Percentiles rank a stretch among this genome's conserved stretches.
Conservation (phyloP, 345 rosid species). For the Theobroma cacao region DNA sequence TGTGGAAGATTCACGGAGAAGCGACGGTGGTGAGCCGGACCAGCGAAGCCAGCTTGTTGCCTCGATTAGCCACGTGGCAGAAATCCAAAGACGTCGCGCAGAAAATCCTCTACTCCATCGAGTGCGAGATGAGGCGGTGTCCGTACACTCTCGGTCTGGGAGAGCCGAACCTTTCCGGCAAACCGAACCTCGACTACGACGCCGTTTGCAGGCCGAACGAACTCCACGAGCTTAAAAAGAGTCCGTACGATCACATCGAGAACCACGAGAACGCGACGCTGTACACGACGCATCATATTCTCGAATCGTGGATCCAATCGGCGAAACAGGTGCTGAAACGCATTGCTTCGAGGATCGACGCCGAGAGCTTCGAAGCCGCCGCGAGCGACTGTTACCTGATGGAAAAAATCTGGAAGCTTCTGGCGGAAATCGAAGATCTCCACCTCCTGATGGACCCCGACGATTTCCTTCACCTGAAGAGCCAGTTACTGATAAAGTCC, state of each 20-base stretch:
- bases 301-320: slow-evolving; percentile 77
- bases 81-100: slow-evolving; percentile 65
- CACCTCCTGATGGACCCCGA: slow-evolving; percentile 80
- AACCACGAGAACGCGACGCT: slow-evolving; percentile 74
- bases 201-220: slow-evolving; percentile 68
- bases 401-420: slow-evolving; percentile 75
- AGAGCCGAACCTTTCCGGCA: slow-evolving; percentile 74
- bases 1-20: slow-evolving; percentile 53
- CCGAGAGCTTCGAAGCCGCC: slow-evolving; percentile 42
- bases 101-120: slow-evolving; percentile 61
- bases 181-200: slow-evolving; percentile 83
- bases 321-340: slow-evolving; percentile 48
- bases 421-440: slow-evolving; percentile 68
- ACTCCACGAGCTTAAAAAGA: slow-evolving; percentile 47
- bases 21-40: slow-evolving; percentile 43
- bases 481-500: slow-evolving; percentile 48
- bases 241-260: slow-evolving; percentile 50
- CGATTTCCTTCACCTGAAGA: slow-evolving; percentile 72
- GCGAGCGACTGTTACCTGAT: slow-evolving; percentile 55
- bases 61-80: slow-evolving; percentile 75
- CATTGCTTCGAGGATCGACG: slow-evolving; percentile 40
- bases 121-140: slow-evolving; percentile 77
- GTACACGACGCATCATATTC: slow-evolving; percentile 66
- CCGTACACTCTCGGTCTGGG: slow-evolving; percentile 80
- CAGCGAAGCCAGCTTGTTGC: slow-evolving; percentile 75